Conservation (phyloP, 768 basidiomycete species). For the Cystobasidiopsis lactophilus region DNA sequence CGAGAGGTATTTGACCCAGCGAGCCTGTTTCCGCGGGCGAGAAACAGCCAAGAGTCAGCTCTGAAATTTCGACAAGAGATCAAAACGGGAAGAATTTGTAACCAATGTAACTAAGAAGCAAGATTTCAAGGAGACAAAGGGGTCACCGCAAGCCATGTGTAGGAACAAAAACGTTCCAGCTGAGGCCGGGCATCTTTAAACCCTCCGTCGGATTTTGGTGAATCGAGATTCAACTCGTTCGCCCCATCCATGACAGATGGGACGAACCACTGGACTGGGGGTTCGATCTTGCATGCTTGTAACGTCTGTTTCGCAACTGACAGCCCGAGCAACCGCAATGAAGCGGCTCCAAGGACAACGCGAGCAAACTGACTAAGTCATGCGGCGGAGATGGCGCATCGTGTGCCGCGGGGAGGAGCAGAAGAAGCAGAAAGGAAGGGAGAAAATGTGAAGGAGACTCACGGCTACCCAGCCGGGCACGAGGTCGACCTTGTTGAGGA, state of each 20-base stretch:
- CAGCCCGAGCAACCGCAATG: background rate
- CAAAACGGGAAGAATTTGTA: slow-evolving; percentile 21
- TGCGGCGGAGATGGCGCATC: too few relatives aligned
- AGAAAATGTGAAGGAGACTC: slow-evolving; percentile 25
- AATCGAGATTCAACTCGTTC: background rate
- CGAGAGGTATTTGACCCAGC: slow-evolving; percentile 85
- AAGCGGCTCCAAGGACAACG: background rate
- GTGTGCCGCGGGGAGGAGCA: slow-evolving; percentile 2
- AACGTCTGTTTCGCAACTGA: slow-evolving; percentile 24
- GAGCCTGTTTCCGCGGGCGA: slow-evolving; percentile 36
- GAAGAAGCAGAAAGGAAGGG: slow-evolving; percentile 2
- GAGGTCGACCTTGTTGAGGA: slow-evolving; percentile 95
- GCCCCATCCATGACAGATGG: background rate
- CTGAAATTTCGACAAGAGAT: background rate
- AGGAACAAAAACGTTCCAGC: too few relatives aligned
- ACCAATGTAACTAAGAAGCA: slow-evolving; percentile 30
- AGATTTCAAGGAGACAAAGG: background rate
- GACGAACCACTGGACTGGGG: too few relatives aligned
- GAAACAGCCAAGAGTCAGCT: background rate
- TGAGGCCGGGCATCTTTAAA: slow-evolving; percentile 9
- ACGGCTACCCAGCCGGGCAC: slow-evolving; percentile 99
- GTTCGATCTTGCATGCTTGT: slow-evolving; percentile 33
- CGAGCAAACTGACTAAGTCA: background rate
- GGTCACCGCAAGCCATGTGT: background rate
- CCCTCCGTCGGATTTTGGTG: background rate